Conservation (phyloP, 148 eudicot species). For the Salicornia ramosissima region DNA sequence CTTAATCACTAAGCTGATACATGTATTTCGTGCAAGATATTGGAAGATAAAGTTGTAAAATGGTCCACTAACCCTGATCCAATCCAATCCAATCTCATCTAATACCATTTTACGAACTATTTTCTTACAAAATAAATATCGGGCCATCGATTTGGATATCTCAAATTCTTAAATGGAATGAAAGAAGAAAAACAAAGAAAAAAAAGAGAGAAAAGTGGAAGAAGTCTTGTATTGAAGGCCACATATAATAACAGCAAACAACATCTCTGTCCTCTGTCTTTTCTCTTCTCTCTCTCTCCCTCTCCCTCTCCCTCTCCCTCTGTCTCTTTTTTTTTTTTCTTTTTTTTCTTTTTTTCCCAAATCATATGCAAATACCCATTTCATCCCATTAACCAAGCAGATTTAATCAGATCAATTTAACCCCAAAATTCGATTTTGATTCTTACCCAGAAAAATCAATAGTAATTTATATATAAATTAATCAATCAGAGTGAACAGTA, state of each 20-base stretch:
- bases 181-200: constrained; percentile 11
- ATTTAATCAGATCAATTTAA: constrained; percentile 6
- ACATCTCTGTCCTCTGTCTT: background rate
- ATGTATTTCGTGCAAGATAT: too few species aligned
- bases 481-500: background rate
- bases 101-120: too few species aligned
- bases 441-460: background rate
- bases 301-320: background rate
- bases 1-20: too few species aligned
- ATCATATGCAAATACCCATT: constrained; percentile 23
- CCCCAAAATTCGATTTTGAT: background rate
- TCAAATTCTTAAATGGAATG: constrained; percentile 10
- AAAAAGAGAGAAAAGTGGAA: constrained; percentile 50
- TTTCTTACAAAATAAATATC: too few species aligned
- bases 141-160: background rate
- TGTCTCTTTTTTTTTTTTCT: too few species aligned
- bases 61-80: background rate
- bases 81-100: background rate
- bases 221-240: constrained; percentile 40
- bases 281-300: background rate
- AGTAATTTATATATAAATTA: too few species aligned
- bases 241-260: constrained; percentile 24
- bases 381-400: constrained; percentile 13
- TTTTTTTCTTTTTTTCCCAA: constrained; percentile 1
- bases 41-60: constrained; percentile 15